Evolutionary conservation across 1,284 basidiomycete species (phyloP).

Genomic region (Trametes polyzona): DNA sequence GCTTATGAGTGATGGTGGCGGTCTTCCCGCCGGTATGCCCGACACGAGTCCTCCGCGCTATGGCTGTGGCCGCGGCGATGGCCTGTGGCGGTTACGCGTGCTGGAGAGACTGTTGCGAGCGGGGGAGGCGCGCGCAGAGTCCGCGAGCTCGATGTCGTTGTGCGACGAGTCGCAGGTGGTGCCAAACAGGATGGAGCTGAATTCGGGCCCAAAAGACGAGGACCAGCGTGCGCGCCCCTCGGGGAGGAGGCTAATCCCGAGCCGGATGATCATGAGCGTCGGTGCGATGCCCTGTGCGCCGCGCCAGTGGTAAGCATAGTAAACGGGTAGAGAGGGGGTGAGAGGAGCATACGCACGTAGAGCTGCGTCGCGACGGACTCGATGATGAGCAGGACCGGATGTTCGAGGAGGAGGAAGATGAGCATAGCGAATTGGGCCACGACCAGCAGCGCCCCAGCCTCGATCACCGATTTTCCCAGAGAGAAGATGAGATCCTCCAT

Average conservation of each 20-base stretch:
- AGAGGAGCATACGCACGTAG: slow-evolving; percentile 17
- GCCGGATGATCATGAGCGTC: slow-evolving; percentile 22
- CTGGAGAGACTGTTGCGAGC: not conserved
- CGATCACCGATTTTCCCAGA: slow-evolving; percentile 13
- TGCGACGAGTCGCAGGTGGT: slow-evolving; percentile 3
- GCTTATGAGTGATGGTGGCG: no score
- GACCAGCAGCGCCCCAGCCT: slow-evolving; percentile 20
- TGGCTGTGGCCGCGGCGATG: not conserved
- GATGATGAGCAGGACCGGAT: slow-evolving; percentile 15
- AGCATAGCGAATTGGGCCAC: slow-evolving; percentile 14
- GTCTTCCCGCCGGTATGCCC: no score
- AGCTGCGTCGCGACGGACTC: slow-evolving; percentile 22
- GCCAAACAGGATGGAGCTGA: slow-evolving; percentile 20
- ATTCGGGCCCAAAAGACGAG: slow-evolving; percentile 16
- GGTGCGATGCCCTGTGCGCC: slow-evolving; percentile 21
- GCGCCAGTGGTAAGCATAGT: not conserved
- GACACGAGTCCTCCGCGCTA: no score
- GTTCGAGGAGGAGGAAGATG: slow-evolving; percentile 10
- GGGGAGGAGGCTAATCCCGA: slow-evolving; percentile 19
- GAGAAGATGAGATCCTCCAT: slow-evolving; percentile 12
- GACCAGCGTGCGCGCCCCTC: slow-evolving; percentile 9
- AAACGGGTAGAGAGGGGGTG: not conserved
- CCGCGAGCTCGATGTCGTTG: slow-evolving; percentile 3
- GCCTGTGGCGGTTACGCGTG: not conserved
- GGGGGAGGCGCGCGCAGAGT: not conserved